A percentile compares a stretch with the other conserved stretches of the same genome.
These are phyloP conservation scores for Lactarius deliciosus DNA, from an alignment of 768 basidiomycete genomes.

Conservation along the genomic window DNA sequence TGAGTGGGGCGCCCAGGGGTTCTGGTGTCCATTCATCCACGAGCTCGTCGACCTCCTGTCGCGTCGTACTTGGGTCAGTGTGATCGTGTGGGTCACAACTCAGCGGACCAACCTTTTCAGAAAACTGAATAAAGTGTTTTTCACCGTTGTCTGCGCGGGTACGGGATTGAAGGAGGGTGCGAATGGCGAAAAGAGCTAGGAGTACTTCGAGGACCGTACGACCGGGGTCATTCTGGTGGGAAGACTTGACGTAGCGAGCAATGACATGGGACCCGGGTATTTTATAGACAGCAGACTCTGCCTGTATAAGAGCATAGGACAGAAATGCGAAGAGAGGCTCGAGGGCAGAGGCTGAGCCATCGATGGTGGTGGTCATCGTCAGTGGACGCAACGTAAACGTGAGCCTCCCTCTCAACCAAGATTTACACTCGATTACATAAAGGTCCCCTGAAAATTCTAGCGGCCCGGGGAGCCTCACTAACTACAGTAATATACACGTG, in stretches of 20 bases:
- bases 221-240: conserved; percentile 94
- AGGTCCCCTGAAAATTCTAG: too few relatives aligned
- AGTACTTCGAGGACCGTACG: conserved; percentile 88
- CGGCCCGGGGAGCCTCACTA: too few relatives aligned
- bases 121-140: conserved; percentile 79
- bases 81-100: neutral
- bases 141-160: conserved; percentile 82
- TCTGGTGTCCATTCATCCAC: conserved; percentile 95
- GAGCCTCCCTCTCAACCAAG: too few relatives aligned
- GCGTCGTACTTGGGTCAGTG: neutral
- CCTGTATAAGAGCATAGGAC: conserved; percentile 55
- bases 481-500: too few relatives aligned
- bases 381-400: too few relatives aligned
- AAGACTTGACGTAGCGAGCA: conserved; percentile 89
- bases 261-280: conserved; percentile 52
- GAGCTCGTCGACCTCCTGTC: conserved; percentile 89
- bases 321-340: conserved; percentile 65
- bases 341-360: conserved; percentile 34
- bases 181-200: conserved; percentile 77
- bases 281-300: conserved; percentile 64
- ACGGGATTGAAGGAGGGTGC: conserved; percentile 66
- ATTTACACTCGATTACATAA: too few relatives aligned
- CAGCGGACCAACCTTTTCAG: conserved; percentile 66
- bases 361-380: too few relatives aligned
- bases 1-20: conserved; percentile 53